phyloP scores from a whole-genome alignment of 306 rosid species.

The Prosopis cineraria region DNA sequence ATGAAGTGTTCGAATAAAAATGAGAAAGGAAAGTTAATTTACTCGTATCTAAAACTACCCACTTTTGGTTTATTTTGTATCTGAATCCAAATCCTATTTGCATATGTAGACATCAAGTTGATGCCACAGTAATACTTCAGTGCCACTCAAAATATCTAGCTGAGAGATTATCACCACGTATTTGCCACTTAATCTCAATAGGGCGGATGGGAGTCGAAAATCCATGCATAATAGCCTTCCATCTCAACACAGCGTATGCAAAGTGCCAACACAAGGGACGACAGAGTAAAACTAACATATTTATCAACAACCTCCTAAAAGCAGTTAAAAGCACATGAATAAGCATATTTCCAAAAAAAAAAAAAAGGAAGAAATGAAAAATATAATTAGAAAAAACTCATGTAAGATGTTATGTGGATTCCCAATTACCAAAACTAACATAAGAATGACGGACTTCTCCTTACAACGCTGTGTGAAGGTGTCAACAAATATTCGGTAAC shows the following conservation, averaged over 20 bases:
- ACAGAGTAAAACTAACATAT: background rate
- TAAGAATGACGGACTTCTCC: slow-evolving; percentile 1
- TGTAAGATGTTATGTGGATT: slow-evolving; percentile 6
- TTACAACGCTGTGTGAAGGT: background rate
- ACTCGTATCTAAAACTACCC: background rate
- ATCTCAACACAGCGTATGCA: background rate
- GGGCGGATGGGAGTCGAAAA: background rate
- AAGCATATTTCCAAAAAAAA: background rate
- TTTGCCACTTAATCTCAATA: background rate
- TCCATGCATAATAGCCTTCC: background rate
- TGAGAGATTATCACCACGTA: background rate
- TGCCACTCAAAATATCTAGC: background rate
- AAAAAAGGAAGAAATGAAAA: background rate
- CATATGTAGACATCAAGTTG: background rate
- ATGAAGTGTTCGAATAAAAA: background rate
- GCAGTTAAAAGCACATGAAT: background rate
- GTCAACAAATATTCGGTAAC: background rate
- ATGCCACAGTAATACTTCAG: background rate
- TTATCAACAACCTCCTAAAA: background rate
- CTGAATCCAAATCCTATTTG: background rate
- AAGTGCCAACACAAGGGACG: background rate
- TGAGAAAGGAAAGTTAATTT: background rate
- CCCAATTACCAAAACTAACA: background rate
- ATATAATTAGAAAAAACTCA: background rate
- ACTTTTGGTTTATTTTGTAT: background rate